phyloP scores from a whole-genome alignment of 2,329 filamentous ascomycete species.

The Colletotrichum ledebouriae region DNA sequence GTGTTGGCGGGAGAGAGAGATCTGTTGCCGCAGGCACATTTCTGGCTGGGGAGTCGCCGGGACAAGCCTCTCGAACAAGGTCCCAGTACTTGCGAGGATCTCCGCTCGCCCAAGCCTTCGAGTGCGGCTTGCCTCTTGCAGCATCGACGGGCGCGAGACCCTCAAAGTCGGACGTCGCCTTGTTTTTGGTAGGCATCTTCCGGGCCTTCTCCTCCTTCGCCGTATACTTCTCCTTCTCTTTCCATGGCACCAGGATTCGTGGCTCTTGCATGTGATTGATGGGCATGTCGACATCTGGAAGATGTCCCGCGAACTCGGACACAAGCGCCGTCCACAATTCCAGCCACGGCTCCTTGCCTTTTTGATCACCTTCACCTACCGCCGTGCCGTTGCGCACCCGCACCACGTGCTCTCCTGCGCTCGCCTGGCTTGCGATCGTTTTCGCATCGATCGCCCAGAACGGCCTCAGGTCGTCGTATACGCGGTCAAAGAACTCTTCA shows the following conservation, averaged over 20 bases:
- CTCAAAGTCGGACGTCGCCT: constrained; percentile 60
- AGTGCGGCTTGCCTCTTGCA: constrained; percentile 51
- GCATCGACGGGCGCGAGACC: constrained; percentile 55
- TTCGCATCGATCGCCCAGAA: constrained; percentile 69
- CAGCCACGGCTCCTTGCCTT: constrained; percentile 59
- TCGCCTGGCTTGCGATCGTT: constrained; percentile 55
- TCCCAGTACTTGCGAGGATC: constrained; percentile 65
- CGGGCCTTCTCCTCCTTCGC: constrained; percentile 60
- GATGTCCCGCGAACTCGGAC: constrained; percentile 62
- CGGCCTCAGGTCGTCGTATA: constrained; percentile 72
- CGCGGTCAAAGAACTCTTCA: constrained; percentile 75
- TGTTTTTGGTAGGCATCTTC: constrained; percentile 56
- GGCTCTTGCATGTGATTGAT: constrained; percentile 76
- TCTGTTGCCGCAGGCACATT: constrained; percentile 51
- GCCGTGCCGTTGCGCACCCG: constrained; percentile 62
- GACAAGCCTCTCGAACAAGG: constrained; percentile 68
- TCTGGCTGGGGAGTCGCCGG: constrained; percentile 64
- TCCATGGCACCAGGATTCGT: constrained; percentile 70
- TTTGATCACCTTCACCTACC: constrained; percentile 54
- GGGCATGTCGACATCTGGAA: constrained; percentile 76
- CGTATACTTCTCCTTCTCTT: constrained; percentile 66
- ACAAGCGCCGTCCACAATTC: constrained; percentile 65
- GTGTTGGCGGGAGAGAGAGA: constrained; percentile 49
- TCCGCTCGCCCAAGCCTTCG: constrained; percentile 33
- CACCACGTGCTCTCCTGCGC: constrained; percentile 61